Evolutionary conservation across 176 grass and related monocot genomes (phyloP).

Genomic region (Carex littledalei): DNA sequence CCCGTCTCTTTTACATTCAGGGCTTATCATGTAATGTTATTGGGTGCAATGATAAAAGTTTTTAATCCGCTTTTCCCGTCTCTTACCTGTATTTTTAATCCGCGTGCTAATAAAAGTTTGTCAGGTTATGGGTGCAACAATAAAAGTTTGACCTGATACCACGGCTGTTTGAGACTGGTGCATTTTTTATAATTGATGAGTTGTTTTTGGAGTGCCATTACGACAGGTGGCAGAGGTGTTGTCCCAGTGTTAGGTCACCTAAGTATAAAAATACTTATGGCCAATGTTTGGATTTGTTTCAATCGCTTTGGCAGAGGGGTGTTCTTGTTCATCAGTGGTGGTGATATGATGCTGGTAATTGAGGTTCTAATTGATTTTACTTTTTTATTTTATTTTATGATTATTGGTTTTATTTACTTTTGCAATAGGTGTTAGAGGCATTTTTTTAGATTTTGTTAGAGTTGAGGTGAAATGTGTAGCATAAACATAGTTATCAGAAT

Average conservation of each 20-base stretch:
- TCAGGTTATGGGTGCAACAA: no score
- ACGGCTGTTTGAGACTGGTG: conserved; percentile 41
- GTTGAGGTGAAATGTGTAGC: conserved; percentile 11
- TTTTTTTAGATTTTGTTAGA: not conserved
- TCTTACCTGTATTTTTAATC: not conserved
- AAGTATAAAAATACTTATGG: conserved; percentile 60
- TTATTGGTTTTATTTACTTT: conserved; percentile 17
- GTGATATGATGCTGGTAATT: conserved; percentile 25
- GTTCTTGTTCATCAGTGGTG: conserved; percentile 89
- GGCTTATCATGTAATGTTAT: not conserved
- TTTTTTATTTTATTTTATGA: not conserved
- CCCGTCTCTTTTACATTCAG: not conserved
- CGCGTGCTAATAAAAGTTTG: no score
- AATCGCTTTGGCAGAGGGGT: conserved; percentile 37
- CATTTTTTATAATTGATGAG: conserved; percentile 55
- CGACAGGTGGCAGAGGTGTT: conserved; percentile 74
- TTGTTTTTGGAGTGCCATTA: conserved; percentile 87
- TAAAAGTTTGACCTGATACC: conserved; percentile 69
- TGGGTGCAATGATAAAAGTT: no score
- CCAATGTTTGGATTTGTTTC: conserved; percentile 57
- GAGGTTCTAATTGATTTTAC: not conserved
- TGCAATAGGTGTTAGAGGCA: not conserved
- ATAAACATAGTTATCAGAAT: conserved; percentile 10
- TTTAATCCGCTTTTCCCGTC: no score
- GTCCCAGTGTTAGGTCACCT: conserved; percentile 38